Percentiles rank a stretch among this genome's conserved stretches.
Conservation (phyloP, 2,329 filamentous ascomycete species). For the Clonostachys solani region DNA sequence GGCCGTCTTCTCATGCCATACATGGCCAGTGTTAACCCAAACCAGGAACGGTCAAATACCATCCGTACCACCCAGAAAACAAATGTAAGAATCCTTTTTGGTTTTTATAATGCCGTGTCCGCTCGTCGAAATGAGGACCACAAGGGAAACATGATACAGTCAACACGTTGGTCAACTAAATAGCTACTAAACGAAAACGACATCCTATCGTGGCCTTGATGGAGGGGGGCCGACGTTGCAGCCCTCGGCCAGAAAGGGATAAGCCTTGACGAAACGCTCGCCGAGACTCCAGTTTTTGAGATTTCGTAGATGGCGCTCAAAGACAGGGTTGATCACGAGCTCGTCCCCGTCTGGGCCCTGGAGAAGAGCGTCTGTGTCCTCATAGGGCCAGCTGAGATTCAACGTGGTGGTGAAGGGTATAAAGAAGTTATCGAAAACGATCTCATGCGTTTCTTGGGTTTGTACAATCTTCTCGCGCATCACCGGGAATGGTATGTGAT, state of each 20-base stretch:
- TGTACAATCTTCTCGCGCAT: slow-evolving; percentile 66
- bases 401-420: slow-evolving; percentile 75
- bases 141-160: background rate
- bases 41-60: no score
- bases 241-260: slow-evolving; percentile 41
- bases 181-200: background rate
- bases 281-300: slow-evolving; percentile 81
- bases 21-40: no score
- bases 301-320: slow-evolving; percentile 73
- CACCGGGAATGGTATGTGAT: slow-evolving; percentile 73
- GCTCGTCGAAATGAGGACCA: background rate
- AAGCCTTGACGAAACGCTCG: slow-evolving; percentile 59
- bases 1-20: no score
- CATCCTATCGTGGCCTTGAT: slow-evolving; percentile 1
- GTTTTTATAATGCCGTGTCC: no score
- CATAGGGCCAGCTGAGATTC: slow-evolving; percentile 81
- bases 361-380: slow-evolving; percentile 65
- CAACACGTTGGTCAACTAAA: background rate
- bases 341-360: slow-evolving; percentile 55
- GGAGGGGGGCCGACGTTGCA: slow-evolving; percentile 15
- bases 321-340: slow-evolving; percentile 79
- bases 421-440: slow-evolving; percentile 77
- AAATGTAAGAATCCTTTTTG: no score
- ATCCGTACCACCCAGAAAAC: no score
- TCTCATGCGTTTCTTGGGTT: slow-evolving; percentile 40